Base-by-base conservation (phyloP, 495 filamentous ascomycete species). In the Lophiotrema nucula region DNA sequence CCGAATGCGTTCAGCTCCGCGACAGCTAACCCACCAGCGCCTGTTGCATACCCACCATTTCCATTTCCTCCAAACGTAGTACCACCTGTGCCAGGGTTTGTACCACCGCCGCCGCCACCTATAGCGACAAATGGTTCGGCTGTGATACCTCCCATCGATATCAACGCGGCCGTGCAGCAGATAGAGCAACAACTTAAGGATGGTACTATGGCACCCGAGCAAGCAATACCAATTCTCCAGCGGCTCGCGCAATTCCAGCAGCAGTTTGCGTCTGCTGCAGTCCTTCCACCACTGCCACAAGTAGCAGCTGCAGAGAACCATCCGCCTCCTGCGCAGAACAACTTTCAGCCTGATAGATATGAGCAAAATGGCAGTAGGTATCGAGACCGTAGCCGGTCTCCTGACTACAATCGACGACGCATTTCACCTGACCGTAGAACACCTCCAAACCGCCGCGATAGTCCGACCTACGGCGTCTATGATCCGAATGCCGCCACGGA, bases 401-500 rank as follows among this genome's bases (percentile, higher is more conserved):
- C 72, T 38, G 69, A 70, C 27, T 62, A 64, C 37, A 50, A 43
- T 23, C 60, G 67, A 35, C 50, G 65, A 26, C 51, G 35, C 42
- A 8, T 35, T 35, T 56, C 66, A 21, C 53, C 65, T 35, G 47
- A 58, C 33, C 50, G 84, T 53, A 56, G 62, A 49, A 46, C 57
- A 22, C 64, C 64, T 3, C 66, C 59, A 3, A 56, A 57, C 35
- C 63, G 66, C 37, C 63, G 66, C 21, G 82, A 85, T 53, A 89
- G 87, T 67, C 87, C 86, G 26, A 82, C 84, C 12, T 89, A 89
- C 71, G 86, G 84, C 25, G 70, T 56, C 4, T 74, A 74, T 54
- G 66, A 73, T n/a, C 69, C 70, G 11, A 64, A 58, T 55, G 53
- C 66, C n/a, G 50, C 13, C 16, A 31, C 58, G 0, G 64, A 71